Evolutionary conservation across 306 rosid genomes (phyloP).

Genomic region (Lagenaria siceraria): DNA sequence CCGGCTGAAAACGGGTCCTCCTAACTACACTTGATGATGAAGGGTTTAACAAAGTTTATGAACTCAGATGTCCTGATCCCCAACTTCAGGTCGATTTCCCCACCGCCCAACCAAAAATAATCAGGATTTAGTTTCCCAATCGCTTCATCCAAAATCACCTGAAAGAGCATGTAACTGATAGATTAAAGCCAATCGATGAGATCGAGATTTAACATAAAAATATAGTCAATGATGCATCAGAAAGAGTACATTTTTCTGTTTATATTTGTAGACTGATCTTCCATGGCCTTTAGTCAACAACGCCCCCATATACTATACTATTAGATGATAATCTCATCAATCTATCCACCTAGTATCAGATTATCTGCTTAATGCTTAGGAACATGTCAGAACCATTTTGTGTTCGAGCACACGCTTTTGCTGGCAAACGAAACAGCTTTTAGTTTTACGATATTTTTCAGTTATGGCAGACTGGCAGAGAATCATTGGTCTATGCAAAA

Average conservation of each 20-base stretch:
- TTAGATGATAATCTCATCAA: background rate
- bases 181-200: background rate
- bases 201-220: background rate
- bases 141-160: conserved; percentile 89
- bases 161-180: conserved; percentile 9
- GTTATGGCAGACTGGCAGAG: conserved; percentile 18
- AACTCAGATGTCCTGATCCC: conserved; percentile 58
- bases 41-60: conserved; percentile 49
- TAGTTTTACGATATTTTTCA: background rate
- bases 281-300: background rate
- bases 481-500: conserved; percentile 17
- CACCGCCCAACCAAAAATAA: conserved; percentile 99
- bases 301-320: background rate
- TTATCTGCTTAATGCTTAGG: background rate
- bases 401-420: conserved; percentile 1
- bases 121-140: conserved; percentile 67
- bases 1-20: background rate
- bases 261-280: background rate
- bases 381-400: conserved; percentile 1
- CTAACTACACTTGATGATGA: conserved; percentile 51
- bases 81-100: conserved; percentile 41
- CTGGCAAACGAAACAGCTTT: background rate
- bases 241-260: background rate
- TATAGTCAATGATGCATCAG: background rate
- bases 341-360: background rate